Conservation (phyloP, 371 early-diverging fungal species). For the Mortierella sp. region DNA sequence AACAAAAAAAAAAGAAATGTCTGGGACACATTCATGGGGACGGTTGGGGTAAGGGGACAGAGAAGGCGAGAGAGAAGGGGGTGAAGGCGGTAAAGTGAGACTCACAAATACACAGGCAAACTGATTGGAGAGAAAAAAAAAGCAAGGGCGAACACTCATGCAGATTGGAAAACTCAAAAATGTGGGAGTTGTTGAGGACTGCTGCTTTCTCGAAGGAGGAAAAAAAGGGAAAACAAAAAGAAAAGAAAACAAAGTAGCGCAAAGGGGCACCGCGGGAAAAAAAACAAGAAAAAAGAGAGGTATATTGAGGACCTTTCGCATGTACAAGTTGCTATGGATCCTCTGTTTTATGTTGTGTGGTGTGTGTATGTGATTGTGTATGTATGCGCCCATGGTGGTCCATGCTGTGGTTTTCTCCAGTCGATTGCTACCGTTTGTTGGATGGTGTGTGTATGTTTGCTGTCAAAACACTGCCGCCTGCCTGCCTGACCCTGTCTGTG, state of each 20-base stretch:
- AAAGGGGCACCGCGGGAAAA: background rate
- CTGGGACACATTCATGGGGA: too few relatives aligned
- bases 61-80: background rate
- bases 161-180: background rate
- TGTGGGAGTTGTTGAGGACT: background rate
- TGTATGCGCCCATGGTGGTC: too few relatives aligned
- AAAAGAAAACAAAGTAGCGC: background rate
- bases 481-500: too few relatives aligned
- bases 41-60: background rate
- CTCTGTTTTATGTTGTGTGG: too few relatives aligned
- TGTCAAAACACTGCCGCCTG: too few relatives aligned
- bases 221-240: background rate
- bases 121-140: background rate
- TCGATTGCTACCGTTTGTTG: background rate
- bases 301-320: constrained; percentile 13
- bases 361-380: background rate
- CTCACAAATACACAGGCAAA: constrained; percentile 4
- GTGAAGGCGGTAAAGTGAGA: too few relatives aligned
- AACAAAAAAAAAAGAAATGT: background rate
- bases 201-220: background rate
- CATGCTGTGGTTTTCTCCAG: background rate
- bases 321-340: too few relatives aligned
- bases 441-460: too few relatives aligned
- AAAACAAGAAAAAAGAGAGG: background rate
- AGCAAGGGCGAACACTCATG: background rate